Evolutionary conservation across 2,329 filamentous ascomycete species (phyloP), one percentile per base, ranked within the genome.

Genomic region (Sporothrix variecibatus): DNA sequence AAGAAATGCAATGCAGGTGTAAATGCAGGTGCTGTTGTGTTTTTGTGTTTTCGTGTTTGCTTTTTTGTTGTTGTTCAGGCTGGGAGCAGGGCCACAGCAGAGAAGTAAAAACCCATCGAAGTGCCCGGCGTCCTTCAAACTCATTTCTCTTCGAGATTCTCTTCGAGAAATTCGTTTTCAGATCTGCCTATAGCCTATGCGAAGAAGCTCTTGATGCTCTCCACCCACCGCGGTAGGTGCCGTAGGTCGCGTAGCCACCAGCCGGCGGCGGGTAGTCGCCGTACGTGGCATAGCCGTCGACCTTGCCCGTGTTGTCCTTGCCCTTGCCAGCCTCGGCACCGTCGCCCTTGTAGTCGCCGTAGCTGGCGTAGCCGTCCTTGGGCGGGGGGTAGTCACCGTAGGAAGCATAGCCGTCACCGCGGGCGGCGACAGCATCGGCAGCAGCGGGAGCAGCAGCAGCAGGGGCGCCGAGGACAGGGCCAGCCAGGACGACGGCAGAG

Each of bases 211-310:
- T 74, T 75, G 62, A 74, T 53, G 62, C 62, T 67, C 23, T 69
- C 68, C n/a, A 75, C 51, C 68, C 70, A 75, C 51, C 76, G 28
- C 72, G 73, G 65, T 75, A 75, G 2, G 73, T 34, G 65, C 73
- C 71, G 67, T 76, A 76, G 73, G 15, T 71, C 49, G 28, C 31
- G 73, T 75, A 75, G 53, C 72, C 62, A 23, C 51, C 68, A 3
- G n/a, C 23, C 3, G 58, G 67, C 11, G 65, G n/a, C 23, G 46
- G 43, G 71, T 75, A 76, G 51, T 56, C 58, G 65, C 60, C 58
- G 51, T 77, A 76, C 40, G 28, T 70, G 62, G 49, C 60, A 11
- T 74, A 76, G 72, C 56, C 20, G 34, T 31, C 26, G 46, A n/a
- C 34, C 40, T 60, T 15, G 62, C 62, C 62, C 56, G n/a, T 60